These are phyloP conservation scores for Plectosphaerella sp. DNA, from an alignment of 2,329 filamentous ascomycete genomes.

Conservation along the genomic window DNA sequence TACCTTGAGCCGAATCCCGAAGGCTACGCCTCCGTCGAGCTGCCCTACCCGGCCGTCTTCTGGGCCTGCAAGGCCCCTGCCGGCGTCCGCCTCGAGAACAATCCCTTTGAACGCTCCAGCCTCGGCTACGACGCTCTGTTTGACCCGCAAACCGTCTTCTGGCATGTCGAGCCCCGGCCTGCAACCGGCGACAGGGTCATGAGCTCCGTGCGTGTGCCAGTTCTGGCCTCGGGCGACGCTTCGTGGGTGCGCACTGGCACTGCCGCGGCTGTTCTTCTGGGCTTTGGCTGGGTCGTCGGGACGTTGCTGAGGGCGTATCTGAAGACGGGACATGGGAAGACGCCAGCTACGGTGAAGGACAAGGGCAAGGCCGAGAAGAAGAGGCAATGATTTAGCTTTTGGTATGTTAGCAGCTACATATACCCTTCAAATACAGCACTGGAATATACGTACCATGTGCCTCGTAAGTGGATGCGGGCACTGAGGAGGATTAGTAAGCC, in stretches of 20 bases:
- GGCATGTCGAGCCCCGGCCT: conserved; percentile 62
- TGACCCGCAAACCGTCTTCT: conserved; percentile 72
- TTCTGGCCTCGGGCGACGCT: conserved; percentile 51
- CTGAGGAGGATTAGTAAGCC: too few relatives aligned
- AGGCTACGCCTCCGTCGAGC: conserved; percentile 49
- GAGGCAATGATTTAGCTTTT: conserved; percentile 5
- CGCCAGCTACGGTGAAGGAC: neutral
- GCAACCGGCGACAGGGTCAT: conserved; percentile 34
- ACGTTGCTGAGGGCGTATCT: conserved; percentile 42
- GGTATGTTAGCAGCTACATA: neutral
- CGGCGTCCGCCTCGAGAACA: conserved; percentile 64
- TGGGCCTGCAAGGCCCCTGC: conserved; percentile 77
- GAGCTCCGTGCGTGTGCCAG: conserved; percentile 58
- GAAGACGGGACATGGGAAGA: conserved; percentile 22
- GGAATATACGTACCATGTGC: too few relatives aligned
- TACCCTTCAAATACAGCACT: neutral
- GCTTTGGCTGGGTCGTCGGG: conserved; percentile 67
- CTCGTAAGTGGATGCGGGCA: too few relatives aligned
- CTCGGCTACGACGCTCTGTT: conserved; percentile 86
- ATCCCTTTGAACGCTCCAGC: conserved; percentile 80
- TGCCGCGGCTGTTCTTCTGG: conserved; percentile 51
- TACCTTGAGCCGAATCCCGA: conserved; percentile 64
- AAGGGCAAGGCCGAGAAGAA: conserved; percentile 5
- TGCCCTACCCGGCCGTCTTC: conserved; percentile 82
- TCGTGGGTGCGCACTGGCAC: conserved; percentile 51